Evolutionary conservation across 306 rosid genomes (phyloP), one percentile per base, ranked within the genome.

Genomic region (Ammopiptanthus mongolicus): DNA sequence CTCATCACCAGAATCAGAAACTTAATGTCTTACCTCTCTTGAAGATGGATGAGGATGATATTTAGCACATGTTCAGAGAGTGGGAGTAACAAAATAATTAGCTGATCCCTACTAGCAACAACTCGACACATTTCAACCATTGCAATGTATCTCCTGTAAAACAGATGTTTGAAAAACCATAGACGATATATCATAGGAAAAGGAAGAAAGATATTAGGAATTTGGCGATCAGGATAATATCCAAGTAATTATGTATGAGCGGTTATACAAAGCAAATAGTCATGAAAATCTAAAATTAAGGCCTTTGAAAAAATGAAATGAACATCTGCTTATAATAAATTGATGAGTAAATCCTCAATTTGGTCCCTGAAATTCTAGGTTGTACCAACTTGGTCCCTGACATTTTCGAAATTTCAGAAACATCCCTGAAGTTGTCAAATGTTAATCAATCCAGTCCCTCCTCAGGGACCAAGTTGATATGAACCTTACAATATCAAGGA

Each of bases 121-220:
- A 88, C 88, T 65, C 89, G 91, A 75, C 98, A 91, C 97, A 95
- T 91, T 81, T 94, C 98, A 42, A 90, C 88, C 98, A 91, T 90
- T 10, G 97, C 98, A 60, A 87, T 77, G 76, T 88, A 88, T 77
- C 98, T 86, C 97, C 98, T 95, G 90, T 23, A 77, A 76, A 71
- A 83, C 34, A 88, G 47, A 10, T 25, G 65, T 69, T 77, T 77
- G 13, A 28, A 60, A 71, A 74, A 57, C 51, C 46, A 84, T 12
- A 79, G 5, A 48, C 31, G 56, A 17, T 3, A 61, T 39, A 63
- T 31, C 19, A 74, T 5, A 44, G 28, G 21, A 61, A 29, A 53
- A 46, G 6, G 3, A 21, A 69, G 15, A 72, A 80, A 62, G 44
- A 51, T 22, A 75, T 5, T 19, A 19, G 8, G 41, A 71, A 75